Evolutionary conservation across 306 rosid species (phyloP).

Genomic region (Rubus parviflorus): DNA sequence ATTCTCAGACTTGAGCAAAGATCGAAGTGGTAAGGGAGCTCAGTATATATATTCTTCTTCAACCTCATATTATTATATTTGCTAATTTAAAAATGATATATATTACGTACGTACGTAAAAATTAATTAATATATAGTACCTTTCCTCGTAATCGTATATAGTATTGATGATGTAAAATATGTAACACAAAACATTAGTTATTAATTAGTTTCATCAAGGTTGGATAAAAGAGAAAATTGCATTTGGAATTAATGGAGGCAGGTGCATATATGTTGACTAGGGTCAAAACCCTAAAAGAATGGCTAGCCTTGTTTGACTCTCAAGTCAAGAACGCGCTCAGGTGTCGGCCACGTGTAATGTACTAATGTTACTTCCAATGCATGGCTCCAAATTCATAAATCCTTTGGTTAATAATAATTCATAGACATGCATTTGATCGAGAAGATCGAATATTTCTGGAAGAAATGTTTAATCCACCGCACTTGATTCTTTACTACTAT

Average conservation of each 20-base stretch:
- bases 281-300: neutral
- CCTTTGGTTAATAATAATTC: neutral
- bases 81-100: no score
- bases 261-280: neutral
- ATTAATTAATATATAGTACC: no score
- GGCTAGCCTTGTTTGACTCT: neutral
- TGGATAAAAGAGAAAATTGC: neutral
- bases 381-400: neutral
- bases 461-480: neutral
- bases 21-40: neutral
- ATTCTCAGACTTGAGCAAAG: no score
- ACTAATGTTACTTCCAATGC: neutral
- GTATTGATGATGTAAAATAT: no score
- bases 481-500: neutral
- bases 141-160: no score
- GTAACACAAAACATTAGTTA: no score
- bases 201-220: no score
- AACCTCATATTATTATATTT: no score
- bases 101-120: no score
- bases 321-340: neutral
- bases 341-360: neutral
- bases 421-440: neutral
- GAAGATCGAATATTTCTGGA: constrained; percentile 1
- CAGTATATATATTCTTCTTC: no score
- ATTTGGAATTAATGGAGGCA: neutral